Base-by-base conservation (phyloP, 441 rosid genomes). In the Manihot esculenta region DNA sequence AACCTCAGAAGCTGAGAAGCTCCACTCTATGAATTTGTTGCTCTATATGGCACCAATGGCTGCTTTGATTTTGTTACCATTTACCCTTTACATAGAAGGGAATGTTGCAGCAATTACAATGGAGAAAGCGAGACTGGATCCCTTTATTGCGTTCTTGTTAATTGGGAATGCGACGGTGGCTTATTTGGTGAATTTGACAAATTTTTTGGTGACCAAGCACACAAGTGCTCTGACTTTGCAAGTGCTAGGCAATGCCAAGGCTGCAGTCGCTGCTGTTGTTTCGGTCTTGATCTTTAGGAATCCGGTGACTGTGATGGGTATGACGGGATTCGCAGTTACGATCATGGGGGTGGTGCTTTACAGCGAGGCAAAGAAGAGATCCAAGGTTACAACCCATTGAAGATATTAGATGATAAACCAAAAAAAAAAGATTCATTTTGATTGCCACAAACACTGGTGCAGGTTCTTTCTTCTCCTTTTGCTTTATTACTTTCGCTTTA, bases 321-420 rank as follows among this genome's bases (percentile, higher is more conserved):
- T 90, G 74, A 75, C 97, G 0, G 99, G 99, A 56, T 94, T 94
- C 26, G 98, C 84, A 0, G 98, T 89, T 17, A 94, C 99, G 0
- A 74, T 94, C 68, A 92, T 94, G 98, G 99, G 99, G 1, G 99
- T 94, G 69, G 96, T 89, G 82, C 92, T 92, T 72, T 94, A 94
- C 84, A 86, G 97, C 72, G 99, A 94, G 85, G 99, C 99, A 30
- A 94, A 80, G 93, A 94, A 94, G 94, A 88, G 99, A 81, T 94
- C 97, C 13, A 94, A 92, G 80, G 83, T 83, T 68, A 83, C 85
- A 61, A 78, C 84, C 63, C 93, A 89, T 61, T 85, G 82, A 87
- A 38, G n/a, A n/a, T n/a, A n/a, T n/a, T n/a, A n/a, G n/a, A n/a
- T n/a, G n/a, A n/a, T n/a, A n/a, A n/a, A n/a, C n/a, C n/a, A n/a